A percentile compares a stretch with the other conserved stretches of the same genome.
phyloP scores from a whole-genome alignment of 2,329 filamentous ascomycete species.

The Beauveria scarabaeidicola region DNA sequence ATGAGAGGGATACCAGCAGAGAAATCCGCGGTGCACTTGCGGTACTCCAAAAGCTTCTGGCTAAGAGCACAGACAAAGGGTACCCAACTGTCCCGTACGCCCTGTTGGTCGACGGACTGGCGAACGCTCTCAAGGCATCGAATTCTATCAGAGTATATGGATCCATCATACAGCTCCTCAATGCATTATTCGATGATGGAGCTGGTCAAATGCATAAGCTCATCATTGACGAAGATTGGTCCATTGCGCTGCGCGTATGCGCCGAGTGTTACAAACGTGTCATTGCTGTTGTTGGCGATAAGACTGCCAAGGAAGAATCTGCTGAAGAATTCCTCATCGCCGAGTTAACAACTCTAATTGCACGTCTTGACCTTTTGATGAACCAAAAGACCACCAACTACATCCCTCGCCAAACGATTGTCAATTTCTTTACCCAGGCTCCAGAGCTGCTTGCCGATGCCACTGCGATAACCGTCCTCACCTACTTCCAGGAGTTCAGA shows the following conservation, averaged over 20 bases:
- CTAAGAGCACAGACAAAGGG: conserved; percentile 49
- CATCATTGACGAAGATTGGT: conserved; percentile 59
- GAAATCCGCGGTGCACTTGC: conserved; percentile 55
- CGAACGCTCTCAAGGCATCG: conserved; percentile 38
- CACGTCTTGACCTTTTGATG: conserved; percentile 40
- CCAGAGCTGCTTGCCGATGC: conserved; percentile 56
- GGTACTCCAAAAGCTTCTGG: conserved; percentile 54
- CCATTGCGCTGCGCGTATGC: conserved; percentile 50
- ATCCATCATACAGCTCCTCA: conserved; percentile 43
- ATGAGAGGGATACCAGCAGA: conserved; percentile 43
- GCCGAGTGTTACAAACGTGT: conserved; percentile 39
- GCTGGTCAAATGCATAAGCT: conserved; percentile 45
- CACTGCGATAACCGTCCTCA: conserved; percentile 54
- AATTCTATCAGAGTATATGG: conserved; percentile 36
- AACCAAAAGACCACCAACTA: conserved; percentile 42
- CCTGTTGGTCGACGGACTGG: conserved; percentile 49
- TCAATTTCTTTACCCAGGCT: conserved; percentile 57
- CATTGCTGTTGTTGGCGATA: conserved; percentile 15
- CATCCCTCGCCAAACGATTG: conserved; percentile 56
- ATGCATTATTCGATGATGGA: conserved; percentile 46
- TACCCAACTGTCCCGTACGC: conserved; percentile 53
- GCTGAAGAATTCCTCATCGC: conserved; percentile 30
- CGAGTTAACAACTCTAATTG: conserved; percentile 38
- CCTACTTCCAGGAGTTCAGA: conserved; percentile 59
- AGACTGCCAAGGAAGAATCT: conserved; percentile 19